These are phyloP conservation scores for Hibiscus syriacus DNA, from an alignment of 345 rosid genomes.

Conservation along the genomic window DNA sequence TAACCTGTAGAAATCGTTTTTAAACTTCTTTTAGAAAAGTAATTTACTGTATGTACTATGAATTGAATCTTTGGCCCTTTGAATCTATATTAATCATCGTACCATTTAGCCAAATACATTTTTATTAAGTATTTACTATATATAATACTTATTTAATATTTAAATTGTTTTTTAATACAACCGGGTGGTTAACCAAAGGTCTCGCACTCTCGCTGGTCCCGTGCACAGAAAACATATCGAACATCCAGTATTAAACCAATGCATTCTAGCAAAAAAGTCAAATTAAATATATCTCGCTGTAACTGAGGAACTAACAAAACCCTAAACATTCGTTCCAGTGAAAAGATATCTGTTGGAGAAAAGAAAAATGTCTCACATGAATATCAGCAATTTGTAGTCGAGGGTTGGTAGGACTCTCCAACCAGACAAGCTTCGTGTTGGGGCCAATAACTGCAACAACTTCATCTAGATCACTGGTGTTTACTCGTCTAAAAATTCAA, in stretches of 20 bases:
- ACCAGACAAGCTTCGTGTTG: slow-evolving; percentile 78
- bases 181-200: no score
- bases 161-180: no score
- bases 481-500: slow-evolving; percentile 57
- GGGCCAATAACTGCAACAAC: slow-evolving; percentile 78
- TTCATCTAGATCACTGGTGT: slow-evolving; percentile 59
- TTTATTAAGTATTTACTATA: no score
- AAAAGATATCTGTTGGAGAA: background rate
- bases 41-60: no score
- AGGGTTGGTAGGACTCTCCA: slow-evolving; percentile 92
- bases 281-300: background rate
- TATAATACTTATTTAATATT: no score
- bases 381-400: slow-evolving; percentile 79
- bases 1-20: no score
- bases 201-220: background rate
- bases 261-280: background rate
- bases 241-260: background rate
- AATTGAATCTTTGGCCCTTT: no score
- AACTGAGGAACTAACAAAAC: slow-evolving; percentile 1
- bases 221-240: background rate
- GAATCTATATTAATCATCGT: no score
- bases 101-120: no score
- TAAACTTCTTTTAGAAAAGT: no score
- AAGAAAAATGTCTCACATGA: slow-evolving; percentile 35
- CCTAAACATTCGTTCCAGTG: background rate